Percentiles rank a stretch among this genome's conserved stretches.
phyloP scores from a whole-genome alignment of 371 early-diverging fungal genomes.

The Mucor sp. region DNA sequence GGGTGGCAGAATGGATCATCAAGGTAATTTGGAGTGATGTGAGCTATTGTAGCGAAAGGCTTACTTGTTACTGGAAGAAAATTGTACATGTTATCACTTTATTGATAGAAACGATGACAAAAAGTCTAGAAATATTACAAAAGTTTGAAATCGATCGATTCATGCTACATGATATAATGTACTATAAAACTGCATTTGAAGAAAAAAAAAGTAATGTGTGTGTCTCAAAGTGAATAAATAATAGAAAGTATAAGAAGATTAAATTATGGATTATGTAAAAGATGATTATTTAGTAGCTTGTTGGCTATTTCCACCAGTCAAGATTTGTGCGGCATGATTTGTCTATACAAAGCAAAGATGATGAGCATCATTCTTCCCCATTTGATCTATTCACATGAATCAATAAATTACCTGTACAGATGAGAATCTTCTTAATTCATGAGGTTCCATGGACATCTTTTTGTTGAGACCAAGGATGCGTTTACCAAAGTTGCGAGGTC shows the following conservation, averaged over 20 bases:
- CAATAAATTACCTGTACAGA: conserved; percentile 26
- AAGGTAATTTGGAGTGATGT: too few species aligned
- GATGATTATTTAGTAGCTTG: not conserved
- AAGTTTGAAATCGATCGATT: too few species aligned
- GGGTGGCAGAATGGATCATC: too few species aligned
- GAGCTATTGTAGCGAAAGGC: too few species aligned
- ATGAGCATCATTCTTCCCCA: not conserved
- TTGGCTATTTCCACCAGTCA: conserved; percentile 2
- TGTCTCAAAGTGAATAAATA: too few species aligned
- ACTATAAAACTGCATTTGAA: too few species aligned
- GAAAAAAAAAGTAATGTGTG: too few species aligned
- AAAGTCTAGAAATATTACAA: too few species aligned
- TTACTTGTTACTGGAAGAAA: too few species aligned
- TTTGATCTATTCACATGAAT: not conserved
- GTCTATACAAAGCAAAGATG: conserved; percentile 8
- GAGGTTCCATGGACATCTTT: conserved; percentile 32
- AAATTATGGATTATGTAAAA: not conserved
- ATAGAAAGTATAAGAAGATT: not conserved
- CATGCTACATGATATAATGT: too few species aligned
- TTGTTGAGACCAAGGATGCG: conserved; percentile 31
- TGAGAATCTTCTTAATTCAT: conserved; percentile 31
- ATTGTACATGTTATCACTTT: too few species aligned
- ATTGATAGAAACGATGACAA: too few species aligned
- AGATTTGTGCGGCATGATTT: conserved; percentile 24
- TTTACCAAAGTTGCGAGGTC: conserved; percentile 43